Evolutionary conservation across 768 basidiomycete species (phyloP).

Genomic region (Lanmaoa pseudosensibilis): DNA sequence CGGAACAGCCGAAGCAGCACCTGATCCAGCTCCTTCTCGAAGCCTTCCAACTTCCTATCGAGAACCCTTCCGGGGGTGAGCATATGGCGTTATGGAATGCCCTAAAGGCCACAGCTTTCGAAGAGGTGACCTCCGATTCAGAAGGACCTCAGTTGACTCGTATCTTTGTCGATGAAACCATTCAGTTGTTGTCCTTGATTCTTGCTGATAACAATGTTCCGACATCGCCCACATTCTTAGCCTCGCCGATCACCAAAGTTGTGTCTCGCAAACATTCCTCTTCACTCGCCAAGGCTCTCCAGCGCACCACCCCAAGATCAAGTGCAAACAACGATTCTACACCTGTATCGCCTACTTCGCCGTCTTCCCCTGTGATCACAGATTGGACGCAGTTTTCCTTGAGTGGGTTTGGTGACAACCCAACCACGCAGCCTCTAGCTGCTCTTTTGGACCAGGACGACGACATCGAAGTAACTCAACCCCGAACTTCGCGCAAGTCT

Average conservation of each 20-base stretch:
- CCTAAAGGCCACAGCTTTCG: conserved; percentile 45
- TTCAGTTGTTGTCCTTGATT: conserved; percentile 49
- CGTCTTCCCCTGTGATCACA: conserved; percentile 30
- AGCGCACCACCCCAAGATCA: conserved; percentile 6
- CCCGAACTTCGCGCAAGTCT: conserved; percentile 35
- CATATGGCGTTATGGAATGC: conserved; percentile 52
- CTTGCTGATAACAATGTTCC: conserved; percentile 42
- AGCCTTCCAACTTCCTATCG: conserved; percentile 48
- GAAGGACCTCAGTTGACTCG: conserved; percentile 46
- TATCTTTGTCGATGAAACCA: conserved; percentile 70
- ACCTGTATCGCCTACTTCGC: conserved; percentile 29
- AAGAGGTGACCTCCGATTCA: conserved; percentile 18
- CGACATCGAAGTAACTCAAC: conserved; percentile 57
- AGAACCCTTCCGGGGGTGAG: conserved; percentile 36
- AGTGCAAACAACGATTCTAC: conserved; percentile 24
- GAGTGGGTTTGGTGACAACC: conserved; percentile 55
- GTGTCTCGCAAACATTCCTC: conserved; percentile 35
- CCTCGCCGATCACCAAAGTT: conserved; percentile 37
- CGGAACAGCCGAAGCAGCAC: conserved; percentile 44
- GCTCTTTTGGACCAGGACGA: conserved; percentile 63
- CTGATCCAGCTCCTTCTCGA: conserved; percentile 62
- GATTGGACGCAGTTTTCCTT: conserved; percentile 74
- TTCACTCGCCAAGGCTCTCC: conserved; percentile 32
- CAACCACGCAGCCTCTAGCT: conserved; percentile 42
- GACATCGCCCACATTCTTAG: conserved; percentile 28